phyloP scores from a whole-genome alignment of 2,329 filamentous ascomycete species.

The Didymella pinodella region DNA sequence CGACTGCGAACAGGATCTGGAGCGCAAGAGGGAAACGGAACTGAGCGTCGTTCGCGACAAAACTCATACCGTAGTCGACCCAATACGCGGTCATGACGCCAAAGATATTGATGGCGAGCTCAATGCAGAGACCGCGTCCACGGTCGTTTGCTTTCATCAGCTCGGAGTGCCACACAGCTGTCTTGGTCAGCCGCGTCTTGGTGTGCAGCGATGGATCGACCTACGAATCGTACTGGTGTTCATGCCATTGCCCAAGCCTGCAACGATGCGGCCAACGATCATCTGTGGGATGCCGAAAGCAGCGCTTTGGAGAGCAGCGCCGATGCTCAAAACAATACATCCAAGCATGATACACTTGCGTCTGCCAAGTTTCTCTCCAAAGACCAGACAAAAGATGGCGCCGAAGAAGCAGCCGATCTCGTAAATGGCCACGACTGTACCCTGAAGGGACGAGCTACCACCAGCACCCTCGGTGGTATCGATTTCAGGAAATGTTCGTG shows the following conservation, averaged over 20 bases:
- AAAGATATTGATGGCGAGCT: background rate
- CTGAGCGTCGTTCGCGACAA: background rate
- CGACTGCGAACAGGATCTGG: background rate
- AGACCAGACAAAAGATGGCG: background rate
- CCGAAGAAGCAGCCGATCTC: background rate
- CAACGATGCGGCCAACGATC: background rate
- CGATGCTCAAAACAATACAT: background rate
- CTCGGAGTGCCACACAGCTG: background rate
- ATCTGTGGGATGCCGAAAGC: background rate
- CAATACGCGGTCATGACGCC: background rate
- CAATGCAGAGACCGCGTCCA: background rate
- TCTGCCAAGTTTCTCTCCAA: background rate
- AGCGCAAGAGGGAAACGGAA: background rate
- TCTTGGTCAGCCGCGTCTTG: background rate
- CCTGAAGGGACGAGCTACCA: background rate
- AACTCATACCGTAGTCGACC: background rate
- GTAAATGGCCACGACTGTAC: background rate
- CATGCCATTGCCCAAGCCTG: background rate
- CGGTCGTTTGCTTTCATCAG: background rate
- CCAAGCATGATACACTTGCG: background rate
- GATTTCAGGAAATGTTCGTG: background rate
- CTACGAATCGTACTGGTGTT: background rate
- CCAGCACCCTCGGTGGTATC: background rate
- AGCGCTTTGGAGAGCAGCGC: background rate
- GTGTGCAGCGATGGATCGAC: background rate